Conservation (phyloP, 495 filamentous ascomycete genomes). For the Xylaria grammica region DNA sequence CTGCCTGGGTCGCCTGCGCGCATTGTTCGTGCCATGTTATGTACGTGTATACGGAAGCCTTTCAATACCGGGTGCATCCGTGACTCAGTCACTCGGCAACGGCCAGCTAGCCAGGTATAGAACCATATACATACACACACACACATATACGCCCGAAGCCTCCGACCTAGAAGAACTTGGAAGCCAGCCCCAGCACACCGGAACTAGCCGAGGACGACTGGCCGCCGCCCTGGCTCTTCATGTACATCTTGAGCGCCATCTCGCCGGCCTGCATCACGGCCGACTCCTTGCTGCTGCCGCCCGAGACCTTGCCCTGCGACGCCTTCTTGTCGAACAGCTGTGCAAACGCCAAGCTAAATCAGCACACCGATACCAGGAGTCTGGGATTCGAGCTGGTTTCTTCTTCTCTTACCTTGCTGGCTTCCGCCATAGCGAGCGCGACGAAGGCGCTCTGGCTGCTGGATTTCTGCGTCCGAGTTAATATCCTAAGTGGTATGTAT, state of each 20-base stretch:
- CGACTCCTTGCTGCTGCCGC: constrained; percentile 54
- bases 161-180: constrained; percentile 45
- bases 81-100: too few relatives aligned
- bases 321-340: constrained; percentile 57
- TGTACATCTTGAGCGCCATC: constrained; percentile 61
- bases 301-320: constrained; percentile 50
- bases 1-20: too few relatives aligned
- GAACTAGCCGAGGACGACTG: constrained; percentile 24
- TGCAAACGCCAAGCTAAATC: background rate
- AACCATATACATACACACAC: too few relatives aligned
- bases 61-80: too few relatives aligned
- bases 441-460: constrained; percentile 53
- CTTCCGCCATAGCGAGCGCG: constrained; percentile 59
- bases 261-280: constrained; percentile 58
- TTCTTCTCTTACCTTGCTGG: constrained; percentile 46
- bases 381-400: background rate
- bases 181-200: constrained; percentile 44
- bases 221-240: constrained; percentile 50
- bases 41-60: too few relatives aligned
- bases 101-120: too few relatives aligned
- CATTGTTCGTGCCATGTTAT: too few relatives aligned
- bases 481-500: constrained; percentile 7
- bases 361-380: background rate
- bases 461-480: constrained; percentile 33
- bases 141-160: too few relatives aligned